Conservation (phyloP, 352 stramenopile genomes). For the Pythium brachiatum region DNA sequence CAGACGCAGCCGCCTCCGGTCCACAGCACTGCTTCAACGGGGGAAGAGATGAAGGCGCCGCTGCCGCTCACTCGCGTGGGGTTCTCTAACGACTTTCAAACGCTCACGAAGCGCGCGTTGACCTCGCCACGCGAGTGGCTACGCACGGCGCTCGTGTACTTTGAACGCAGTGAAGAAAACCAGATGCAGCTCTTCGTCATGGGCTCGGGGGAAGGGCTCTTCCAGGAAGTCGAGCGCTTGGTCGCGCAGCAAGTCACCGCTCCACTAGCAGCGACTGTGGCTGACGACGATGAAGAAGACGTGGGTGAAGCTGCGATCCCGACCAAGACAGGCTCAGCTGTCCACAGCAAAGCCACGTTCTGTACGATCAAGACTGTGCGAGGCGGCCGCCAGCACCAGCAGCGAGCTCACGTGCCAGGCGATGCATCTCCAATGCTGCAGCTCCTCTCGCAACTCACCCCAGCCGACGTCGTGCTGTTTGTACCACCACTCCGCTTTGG, state of each 20-base stretch:
- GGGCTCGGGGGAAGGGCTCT: conserved; percentile 64
- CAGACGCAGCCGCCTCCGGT: conserved; percentile 7
- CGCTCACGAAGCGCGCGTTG: conserved; percentile 44
- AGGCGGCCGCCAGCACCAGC: conserved; percentile 7
- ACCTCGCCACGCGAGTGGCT: conserved; percentile 53
- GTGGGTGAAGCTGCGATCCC: conserved; percentile 54
- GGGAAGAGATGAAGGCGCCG: conserved; percentile 6
- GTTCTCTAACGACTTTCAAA: conserved; percentile 49
- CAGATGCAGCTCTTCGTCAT: conserved; percentile 82
- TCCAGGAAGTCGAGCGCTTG: conserved; percentile 63
- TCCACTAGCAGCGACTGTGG: conserved; percentile 28
- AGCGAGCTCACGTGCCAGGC: conserved; percentile 30
- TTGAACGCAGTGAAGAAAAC: conserved; percentile 52
- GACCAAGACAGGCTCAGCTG: conserved; percentile 27
- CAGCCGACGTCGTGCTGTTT: conserved; percentile 65
- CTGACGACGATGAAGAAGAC: conserved; percentile 12
- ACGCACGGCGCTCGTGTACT: conserved; percentile 32
- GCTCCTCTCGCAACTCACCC: conserved; percentile 58
- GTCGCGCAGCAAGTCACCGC: conserved; percentile 61
- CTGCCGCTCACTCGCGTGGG: conserved; percentile 30
- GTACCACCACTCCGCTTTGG: conserved; percentile 64
- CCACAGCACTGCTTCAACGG: not conserved
- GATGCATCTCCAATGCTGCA: conserved; percentile 46
- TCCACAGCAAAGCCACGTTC: conserved; percentile 68
- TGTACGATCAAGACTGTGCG: conserved; percentile 62